Evolutionary conservation across 345 rosid species (phyloP), one percentile per base, ranked within the genome.

Genomic region (Brassica cretica): DNA sequence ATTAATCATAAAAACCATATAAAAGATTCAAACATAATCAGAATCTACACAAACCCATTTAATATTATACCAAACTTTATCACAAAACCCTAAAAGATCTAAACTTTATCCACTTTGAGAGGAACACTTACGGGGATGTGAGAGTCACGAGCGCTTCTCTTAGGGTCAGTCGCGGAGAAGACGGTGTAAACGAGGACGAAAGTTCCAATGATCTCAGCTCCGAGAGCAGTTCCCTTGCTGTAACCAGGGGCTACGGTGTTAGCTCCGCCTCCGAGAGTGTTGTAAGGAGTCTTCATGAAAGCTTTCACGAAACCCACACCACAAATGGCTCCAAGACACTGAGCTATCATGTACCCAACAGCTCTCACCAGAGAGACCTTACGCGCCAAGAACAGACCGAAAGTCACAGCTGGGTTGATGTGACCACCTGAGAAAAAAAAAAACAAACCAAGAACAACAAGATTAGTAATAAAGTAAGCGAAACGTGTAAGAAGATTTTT

Each of bases 131-230:
- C 98, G 0, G 97, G 98, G 68, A 94, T 86, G 79, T 90, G 96
- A 77, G 98, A 94, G 87, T 93, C 98, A 62, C 96, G 83, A n/a
- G 98, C 97, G 15, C 74, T 94, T 74, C 96, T 85, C 87, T 91
- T 90, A n/a, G 98, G 97, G 71, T 94, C 92, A 5, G 96, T 94
- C n/a, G 98, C 96, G 1, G 98, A 94, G 88, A 94, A 91, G 3
- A 93, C 98, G 6, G 97, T 93, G 87, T 93, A 93, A 16, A 93
- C 97, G 72, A 93, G 80, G 10, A 91, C 93, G 8, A 91, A 93
- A 9, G 98, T 93, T 1, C 97, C 98, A 4, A 93, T 89, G 18
- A 93, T 91, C 88, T 93, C 98, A 6, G 93, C 98, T 1, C 89
- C 94, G 30, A 93, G 71, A 30, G 96, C 97, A 32, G 74, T 80